phyloP scores from a whole-genome alignment of 1,139 yeast genomes.

The Blastobotrys buckinghamii region DNA sequence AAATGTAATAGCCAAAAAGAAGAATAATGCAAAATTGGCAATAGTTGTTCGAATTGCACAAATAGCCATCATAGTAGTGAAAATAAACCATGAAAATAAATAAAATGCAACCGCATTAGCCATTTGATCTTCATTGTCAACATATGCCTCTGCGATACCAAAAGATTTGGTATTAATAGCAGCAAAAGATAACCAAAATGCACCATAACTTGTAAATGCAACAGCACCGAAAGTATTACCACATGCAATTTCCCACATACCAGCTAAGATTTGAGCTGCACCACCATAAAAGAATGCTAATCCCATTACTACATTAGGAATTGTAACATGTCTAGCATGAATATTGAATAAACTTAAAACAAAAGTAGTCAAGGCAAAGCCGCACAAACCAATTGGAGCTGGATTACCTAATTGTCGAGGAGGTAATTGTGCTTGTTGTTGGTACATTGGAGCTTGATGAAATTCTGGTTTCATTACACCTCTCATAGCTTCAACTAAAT shows the following conservation, averaged over 20 bases:
- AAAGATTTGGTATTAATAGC: constrained; percentile 69
- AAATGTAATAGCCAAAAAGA: constrained; percentile 60
- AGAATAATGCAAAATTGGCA: constrained; percentile 64
- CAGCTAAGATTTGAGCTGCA: constrained; percentile 65
- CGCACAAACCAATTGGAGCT: constrained; percentile 78
- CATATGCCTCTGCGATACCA: constrained; percentile 58
- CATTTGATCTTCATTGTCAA: constrained; percentile 37
- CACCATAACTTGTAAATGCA: constrained; percentile 70
- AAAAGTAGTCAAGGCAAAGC: constrained; percentile 80
- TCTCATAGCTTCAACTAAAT: constrained; percentile 60
- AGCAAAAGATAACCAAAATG: constrained; percentile 79
- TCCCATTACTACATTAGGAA: constrained; percentile 58
- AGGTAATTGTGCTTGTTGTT: constrained; percentile 31
- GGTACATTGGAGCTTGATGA: not conserved
- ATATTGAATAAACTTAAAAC: constrained; percentile 62
- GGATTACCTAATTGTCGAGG: constrained; percentile 75
- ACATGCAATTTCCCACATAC: constrained; percentile 61
- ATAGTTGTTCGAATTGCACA: constrained; percentile 76
- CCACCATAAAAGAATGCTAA: constrained; percentile 85
- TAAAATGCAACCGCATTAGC: constrained; percentile 65
- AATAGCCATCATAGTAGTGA: constrained; percentile 60
- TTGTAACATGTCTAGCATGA: constrained; percentile 50
- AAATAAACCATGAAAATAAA: constrained; percentile 72
- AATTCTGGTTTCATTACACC: constrained; percentile 51
- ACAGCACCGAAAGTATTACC: constrained; percentile 92